Evolutionary conservation across 2,329 filamentous ascomycete species (phyloP).

Genomic region (Neopestalotiopsis sp.): DNA sequence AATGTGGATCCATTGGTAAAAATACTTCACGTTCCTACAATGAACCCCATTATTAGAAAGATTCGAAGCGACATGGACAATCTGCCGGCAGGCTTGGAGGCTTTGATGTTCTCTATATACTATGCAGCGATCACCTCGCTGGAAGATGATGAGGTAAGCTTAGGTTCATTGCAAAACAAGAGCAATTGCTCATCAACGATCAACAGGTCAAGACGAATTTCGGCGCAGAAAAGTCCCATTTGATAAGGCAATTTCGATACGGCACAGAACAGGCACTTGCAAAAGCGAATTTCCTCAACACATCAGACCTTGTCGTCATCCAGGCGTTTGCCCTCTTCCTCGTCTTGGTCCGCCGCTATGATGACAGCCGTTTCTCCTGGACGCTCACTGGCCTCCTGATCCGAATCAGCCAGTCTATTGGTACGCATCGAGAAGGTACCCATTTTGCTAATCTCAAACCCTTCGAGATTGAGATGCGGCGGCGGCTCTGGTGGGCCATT

Average conservation of each 20-base stretch:
- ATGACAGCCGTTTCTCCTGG: constrained; percentile 62
- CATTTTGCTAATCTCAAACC: constrained; percentile 57
- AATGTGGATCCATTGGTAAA: constrained; percentile 78
- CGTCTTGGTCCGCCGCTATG: constrained; percentile 54
- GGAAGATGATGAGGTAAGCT: constrained; percentile 60
- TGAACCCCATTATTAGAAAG: constrained; percentile 65
- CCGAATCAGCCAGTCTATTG: constrained; percentile 57
- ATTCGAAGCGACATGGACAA: constrained; percentile 63
- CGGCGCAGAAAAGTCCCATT: constrained; percentile 49
- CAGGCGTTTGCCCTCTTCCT: constrained; percentile 68
- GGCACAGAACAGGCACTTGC: constrained; percentile 65
- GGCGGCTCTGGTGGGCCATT: constrained; percentile 67
- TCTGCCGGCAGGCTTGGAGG: constrained; percentile 61
- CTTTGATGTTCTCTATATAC: constrained; percentile 68
- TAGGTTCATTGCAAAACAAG: background rate
- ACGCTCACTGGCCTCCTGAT: constrained; percentile 67
- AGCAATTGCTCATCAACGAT: constrained; percentile 19
- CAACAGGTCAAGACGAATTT: constrained; percentile 56
- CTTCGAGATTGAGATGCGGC: constrained; percentile 67
- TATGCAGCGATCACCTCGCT: constrained; percentile 63
- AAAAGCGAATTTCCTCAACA: constrained; percentile 64
- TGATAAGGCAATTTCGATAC: constrained; percentile 54
- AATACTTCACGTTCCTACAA: constrained; percentile 71
- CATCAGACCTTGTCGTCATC: constrained; percentile 62
- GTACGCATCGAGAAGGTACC: constrained; percentile 62